phyloP scores from a whole-genome alignment of 2,329 filamentous ascomycete species.

The Orbilia ellipsospora region DNA sequence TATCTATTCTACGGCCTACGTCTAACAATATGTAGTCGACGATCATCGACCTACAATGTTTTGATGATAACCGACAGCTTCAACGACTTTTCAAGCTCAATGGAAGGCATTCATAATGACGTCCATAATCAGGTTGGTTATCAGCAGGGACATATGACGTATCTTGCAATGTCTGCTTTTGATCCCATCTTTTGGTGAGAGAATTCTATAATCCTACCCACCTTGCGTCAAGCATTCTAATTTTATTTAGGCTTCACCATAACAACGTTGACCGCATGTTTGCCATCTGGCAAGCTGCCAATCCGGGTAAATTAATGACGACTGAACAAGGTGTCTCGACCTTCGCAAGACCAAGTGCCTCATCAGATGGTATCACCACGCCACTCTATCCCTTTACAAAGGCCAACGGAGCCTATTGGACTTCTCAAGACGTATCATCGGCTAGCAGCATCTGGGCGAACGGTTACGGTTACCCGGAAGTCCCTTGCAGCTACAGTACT shows the following conservation, averaged over 20 bases:
- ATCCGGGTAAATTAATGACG: constrained; percentile 45
- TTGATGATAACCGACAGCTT: constrained; percentile 55
- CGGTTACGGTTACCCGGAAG: constrained; percentile 57
- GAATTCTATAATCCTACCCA: neutral
- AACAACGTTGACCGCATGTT: constrained; percentile 58
- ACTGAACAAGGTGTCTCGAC: constrained; percentile 42
- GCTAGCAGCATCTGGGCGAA: constrained; percentile 54
- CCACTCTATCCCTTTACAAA: constrained; percentile 57
- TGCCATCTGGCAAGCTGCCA: constrained; percentile 59
- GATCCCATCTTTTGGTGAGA: constrained; percentile 59
- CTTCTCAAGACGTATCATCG: constrained; percentile 48
- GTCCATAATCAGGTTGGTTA: constrained; percentile 55
- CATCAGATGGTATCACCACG: constrained; percentile 53
- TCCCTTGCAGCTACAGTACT: constrained; percentile 43
- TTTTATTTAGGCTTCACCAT: constrained; percentile 54
- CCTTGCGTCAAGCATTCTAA: neutral
- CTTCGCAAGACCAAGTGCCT: constrained; percentile 39
- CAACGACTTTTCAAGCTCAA: constrained; percentile 53
- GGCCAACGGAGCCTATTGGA: constrained; percentile 46
- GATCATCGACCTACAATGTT: constrained; percentile 56
- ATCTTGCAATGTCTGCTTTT: constrained; percentile 58
- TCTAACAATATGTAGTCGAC: constrained; percentile 43
- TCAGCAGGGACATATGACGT: constrained; percentile 57
- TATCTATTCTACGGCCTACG: constrained; percentile 11
- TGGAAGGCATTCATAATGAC: constrained; percentile 58